Percentiles rank a stretch among this genome's conserved stretches.
phyloP scores from a whole-genome alignment of 2,329 filamentous ascomycete species.

The Botrytis paeoniae region DNA sequence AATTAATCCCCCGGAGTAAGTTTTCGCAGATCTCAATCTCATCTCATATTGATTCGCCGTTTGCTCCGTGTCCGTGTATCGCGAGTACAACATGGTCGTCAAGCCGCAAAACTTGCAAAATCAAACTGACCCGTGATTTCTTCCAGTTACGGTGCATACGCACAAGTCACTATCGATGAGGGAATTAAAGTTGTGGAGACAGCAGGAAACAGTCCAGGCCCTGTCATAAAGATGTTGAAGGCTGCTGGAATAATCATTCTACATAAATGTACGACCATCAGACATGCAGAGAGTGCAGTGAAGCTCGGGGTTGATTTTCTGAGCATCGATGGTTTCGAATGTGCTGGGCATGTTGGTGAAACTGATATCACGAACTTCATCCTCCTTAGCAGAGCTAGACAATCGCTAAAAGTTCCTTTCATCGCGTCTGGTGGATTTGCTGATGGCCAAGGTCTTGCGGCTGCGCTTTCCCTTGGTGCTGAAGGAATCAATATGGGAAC shows the following conservation, averaged over 20 bases:
- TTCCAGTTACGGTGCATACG: slow-evolving; percentile 72
- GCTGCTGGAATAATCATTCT: slow-evolving; percentile 73
- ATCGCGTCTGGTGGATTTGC: slow-evolving; percentile 96
- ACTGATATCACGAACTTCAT: slow-evolving; percentile 88
- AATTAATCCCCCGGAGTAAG: slow-evolving; percentile 74
- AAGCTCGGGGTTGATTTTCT: slow-evolving; percentile 97
- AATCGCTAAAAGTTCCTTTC: slow-evolving; percentile 81
- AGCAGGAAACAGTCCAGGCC: slow-evolving; percentile 84
- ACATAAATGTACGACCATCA: slow-evolving; percentile 97
- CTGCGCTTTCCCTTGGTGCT: slow-evolving; percentile 83
- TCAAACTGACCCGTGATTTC: slow-evolving; percentile 1
- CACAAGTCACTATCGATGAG: slow-evolving; percentile 89
- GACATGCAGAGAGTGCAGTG: slow-evolving; percentile 85
- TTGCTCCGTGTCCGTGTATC: not conserved
- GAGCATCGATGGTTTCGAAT: slow-evolving; percentile 96
- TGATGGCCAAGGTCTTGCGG: slow-evolving; percentile 88
- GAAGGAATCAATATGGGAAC: slow-evolving; percentile 99
- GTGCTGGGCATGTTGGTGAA: slow-evolving; percentile 85
- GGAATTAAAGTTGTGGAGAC: slow-evolving; percentile 90
- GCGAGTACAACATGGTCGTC: slow-evolving; percentile 1
- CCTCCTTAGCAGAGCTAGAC: slow-evolving; percentile 78
- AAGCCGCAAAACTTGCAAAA: slow-evolving; percentile 2
- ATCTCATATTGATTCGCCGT: slow-evolving; percentile 16
- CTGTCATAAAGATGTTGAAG: slow-evolving; percentile 87
- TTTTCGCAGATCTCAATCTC: slow-evolving; percentile 1